Conservation (phyloP, 768 basidiomycete species). For the Saitozyma podzolica region DNA sequence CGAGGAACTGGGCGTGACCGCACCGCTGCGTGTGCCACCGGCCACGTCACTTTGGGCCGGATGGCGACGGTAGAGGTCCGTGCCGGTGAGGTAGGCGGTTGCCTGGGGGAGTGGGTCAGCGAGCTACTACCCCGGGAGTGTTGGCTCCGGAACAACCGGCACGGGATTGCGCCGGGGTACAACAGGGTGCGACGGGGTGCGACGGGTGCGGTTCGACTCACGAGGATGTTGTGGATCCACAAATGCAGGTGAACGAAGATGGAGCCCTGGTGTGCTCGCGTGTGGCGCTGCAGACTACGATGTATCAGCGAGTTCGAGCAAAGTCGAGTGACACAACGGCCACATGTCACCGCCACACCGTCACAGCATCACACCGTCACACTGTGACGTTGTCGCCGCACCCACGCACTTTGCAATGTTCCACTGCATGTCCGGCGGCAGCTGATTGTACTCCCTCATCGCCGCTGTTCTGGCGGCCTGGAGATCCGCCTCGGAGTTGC, state of each 20-base stretch:
- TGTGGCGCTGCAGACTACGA: slow-evolving; percentile 22
- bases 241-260: not conserved
- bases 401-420: slow-evolving; percentile 34
- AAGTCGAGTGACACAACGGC: not conserved
- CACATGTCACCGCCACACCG: not conserved
- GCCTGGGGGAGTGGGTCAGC: slow-evolving; percentile 7
- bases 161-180: not conserved
- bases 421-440: slow-evolving; percentile 33
- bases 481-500: slow-evolving; percentile 3
- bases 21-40: slow-evolving; percentile 8
- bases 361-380: not conserved
- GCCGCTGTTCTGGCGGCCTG: slow-evolving; percentile 8
- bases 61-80: slow-evolving; percentile 9
- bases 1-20: slow-evolving; percentile 21
- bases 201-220: too few relatives aligned
- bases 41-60: not conserved
- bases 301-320: not conserved
- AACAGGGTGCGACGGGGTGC: too few relatives aligned
- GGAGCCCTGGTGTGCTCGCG: not conserved
- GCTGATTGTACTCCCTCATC: slow-evolving; percentile 23
- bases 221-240: slow-evolving; percentile 1
- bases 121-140: too few relatives aligned
- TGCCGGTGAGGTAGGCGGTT: slow-evolving; percentile 14
- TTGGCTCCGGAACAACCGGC: not conserved
- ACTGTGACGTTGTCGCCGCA: not conserved